Evolutionary conservation across 2,329 filamentous ascomycete species (phyloP).

Genomic region (Pseudocercospora crystallina): DNA sequence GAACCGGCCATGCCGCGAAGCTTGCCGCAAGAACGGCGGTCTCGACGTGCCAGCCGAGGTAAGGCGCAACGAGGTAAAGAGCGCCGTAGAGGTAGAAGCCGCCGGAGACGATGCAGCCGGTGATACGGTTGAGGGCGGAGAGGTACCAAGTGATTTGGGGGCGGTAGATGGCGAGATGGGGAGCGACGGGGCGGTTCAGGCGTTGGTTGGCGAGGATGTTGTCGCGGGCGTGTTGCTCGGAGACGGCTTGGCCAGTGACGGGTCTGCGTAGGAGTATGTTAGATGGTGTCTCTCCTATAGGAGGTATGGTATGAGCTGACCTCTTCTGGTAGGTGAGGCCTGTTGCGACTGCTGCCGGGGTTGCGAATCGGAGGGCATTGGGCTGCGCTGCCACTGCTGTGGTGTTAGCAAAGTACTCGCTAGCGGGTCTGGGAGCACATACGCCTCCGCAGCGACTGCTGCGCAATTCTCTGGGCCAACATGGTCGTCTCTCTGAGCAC

Average conservation of each 20-base stretch:
- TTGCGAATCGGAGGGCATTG: constrained; percentile 46
- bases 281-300: not conserved
- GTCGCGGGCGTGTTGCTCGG: constrained; percentile 52
- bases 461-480: constrained; percentile 46
- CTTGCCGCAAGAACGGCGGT: constrained; percentile 62
- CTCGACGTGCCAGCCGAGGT: constrained; percentile 70
- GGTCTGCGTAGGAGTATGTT: constrained; percentile 31
- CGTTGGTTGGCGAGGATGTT: constrained; percentile 79
- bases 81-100: constrained; percentile 76
- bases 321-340: constrained; percentile 45
- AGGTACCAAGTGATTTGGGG: constrained; percentile 82
- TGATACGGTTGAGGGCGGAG: constrained; percentile 77
- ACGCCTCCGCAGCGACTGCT: constrained; percentile 43
- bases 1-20: constrained; percentile 61
- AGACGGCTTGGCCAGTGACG: constrained; percentile 59
- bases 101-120: constrained; percentile 71
- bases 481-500: constrained; percentile 32
- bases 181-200: constrained; percentile 74
- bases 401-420: constrained; percentile 17
- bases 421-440: constrained; percentile 1
- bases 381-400: constrained; percentile 45
- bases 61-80: constrained; percentile 77
- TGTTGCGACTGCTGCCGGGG: constrained; percentile 45
- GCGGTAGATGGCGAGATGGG: constrained; percentile 84
- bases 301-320: constrained; percentile 31